phyloP scores from a whole-genome alignment of 768 basidiomycete genomes.

The Tulasnella calospora region DNA sequence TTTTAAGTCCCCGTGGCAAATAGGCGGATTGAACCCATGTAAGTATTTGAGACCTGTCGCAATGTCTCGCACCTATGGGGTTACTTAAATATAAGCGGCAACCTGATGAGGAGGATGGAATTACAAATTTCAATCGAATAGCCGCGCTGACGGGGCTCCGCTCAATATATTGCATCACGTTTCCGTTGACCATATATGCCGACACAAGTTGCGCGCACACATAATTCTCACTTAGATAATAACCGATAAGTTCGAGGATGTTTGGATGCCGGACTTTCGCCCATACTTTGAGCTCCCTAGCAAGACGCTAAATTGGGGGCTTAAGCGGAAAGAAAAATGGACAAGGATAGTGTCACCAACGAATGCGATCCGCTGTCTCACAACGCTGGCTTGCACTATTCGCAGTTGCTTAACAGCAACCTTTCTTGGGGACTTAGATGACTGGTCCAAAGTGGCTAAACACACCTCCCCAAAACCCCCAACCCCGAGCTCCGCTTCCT shows the following conservation, averaged over 20 bases:
- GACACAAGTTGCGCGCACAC: neutral
- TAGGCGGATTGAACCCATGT: neutral
- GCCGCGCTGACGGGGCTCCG: neutral
- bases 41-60: neutral
- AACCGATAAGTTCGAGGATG: neutral
- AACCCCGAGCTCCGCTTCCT: too few species aligned
- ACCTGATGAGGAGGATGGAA: neutral
- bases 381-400: conserved; percentile 32
- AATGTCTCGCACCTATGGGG: neutral
- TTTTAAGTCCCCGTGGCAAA: neutral
- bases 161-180: neutral
- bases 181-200: neutral
- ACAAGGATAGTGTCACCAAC: neutral
- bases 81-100: neutral
- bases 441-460: too few species aligned
- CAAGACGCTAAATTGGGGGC: neutral
- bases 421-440: too few species aligned
- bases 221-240: neutral
- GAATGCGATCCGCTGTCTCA: neutral
- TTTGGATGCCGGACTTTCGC: neutral
- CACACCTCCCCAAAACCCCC: too few species aligned
- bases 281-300: neutral
- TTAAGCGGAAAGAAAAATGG: conserved; percentile 16
- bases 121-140: neutral
- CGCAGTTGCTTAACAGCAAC: too few species aligned